A percentile compares a stretch with the other conserved stretches of the same genome.
Conservation (phyloP, 1,284 basidiomycete species). For the Vanrija pseudolonga region DNA sequence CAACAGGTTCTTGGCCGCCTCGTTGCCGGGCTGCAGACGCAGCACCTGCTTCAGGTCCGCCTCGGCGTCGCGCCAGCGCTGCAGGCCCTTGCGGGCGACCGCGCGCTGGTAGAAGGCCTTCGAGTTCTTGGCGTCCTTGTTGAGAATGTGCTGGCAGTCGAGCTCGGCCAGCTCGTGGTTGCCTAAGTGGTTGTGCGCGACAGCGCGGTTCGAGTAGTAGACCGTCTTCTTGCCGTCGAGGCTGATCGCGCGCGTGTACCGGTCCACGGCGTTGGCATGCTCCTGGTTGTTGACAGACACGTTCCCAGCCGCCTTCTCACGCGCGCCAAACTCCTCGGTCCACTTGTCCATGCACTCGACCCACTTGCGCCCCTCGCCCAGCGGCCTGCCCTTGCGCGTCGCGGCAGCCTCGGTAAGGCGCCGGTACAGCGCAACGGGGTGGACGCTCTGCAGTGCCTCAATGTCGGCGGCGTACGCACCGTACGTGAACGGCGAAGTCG, state of each 20-base stretch:
- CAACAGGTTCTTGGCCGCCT: conserved; percentile 40
- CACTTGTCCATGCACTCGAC: conserved; percentile 49
- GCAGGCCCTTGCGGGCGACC: conserved; percentile 39
- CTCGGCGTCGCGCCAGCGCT: conserved; percentile 44
- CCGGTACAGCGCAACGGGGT: conserved; percentile 47
- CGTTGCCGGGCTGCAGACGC: conserved; percentile 32
- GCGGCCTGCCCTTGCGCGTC: conserved; percentile 16
- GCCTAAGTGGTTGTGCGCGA: conserved; percentile 46
- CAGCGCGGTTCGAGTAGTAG: conserved; percentile 48
- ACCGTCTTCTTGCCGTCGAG: conserved; percentile 50
- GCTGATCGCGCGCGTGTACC: conserved; percentile 48
- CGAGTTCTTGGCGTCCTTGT: conserved; percentile 44
- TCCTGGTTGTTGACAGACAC: conserved; percentile 35
- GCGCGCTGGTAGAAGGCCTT: conserved; percentile 49
- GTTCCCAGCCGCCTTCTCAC: conserved; percentile 48
- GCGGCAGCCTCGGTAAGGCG: conserved; percentile 44
- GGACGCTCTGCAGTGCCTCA: conserved; percentile 37
- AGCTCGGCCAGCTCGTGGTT: conserved; percentile 40
- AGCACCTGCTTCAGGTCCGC: conserved; percentile 38
- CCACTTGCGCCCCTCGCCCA: conserved; percentile 32
- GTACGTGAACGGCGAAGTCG: conserved; percentile 46
- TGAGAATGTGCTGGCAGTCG: conserved; percentile 45
- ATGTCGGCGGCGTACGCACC: conserved; percentile 41
- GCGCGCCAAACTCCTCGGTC: conserved; percentile 47
- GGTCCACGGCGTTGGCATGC: conserved; percentile 36